Evolutionary conservation across 1,284 basidiomycete species (phyloP).

Genomic region (Ceratobasidium sp.): DNA sequence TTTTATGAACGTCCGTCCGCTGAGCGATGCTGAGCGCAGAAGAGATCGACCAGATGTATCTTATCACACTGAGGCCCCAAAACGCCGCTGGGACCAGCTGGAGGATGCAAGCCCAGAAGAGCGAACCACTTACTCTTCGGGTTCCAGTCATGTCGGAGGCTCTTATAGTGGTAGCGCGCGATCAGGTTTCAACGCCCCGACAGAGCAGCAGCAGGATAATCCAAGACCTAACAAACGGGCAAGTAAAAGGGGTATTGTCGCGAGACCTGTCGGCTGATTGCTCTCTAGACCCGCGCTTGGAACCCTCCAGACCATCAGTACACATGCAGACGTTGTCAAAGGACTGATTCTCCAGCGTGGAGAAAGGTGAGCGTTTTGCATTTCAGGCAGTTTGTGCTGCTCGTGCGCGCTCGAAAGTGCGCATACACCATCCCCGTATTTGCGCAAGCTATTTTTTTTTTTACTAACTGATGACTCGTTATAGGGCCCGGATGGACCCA

Average conservation of each 20-base stretch:
- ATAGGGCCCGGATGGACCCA: conserved; percentile 31
- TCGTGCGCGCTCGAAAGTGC: conserved; percentile 2
- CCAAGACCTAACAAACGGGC: conserved; percentile 19
- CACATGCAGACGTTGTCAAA: conserved; percentile 30
- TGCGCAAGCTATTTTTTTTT: neutral
- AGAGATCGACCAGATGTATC: neutral
- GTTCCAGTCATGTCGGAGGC: neutral
- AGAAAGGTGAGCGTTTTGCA: conserved; percentile 24
- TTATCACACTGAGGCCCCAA: neutral
- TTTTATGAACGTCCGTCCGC: conserved; percentile 6
- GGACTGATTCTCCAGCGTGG: conserved; percentile 34
- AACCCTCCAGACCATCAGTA: conserved; percentile 37
- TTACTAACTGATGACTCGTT: neutral
- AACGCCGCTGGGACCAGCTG: conserved; percentile 26
- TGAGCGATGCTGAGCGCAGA: conserved; percentile 3
- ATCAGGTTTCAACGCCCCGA: neutral
- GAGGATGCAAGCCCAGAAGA: conserved; percentile 16
- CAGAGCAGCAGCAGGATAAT: neutral
- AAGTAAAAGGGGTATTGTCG: too few species aligned
- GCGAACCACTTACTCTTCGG: neutral
- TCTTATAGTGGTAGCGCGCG: neutral
- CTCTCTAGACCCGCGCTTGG: conserved; percentile 24
- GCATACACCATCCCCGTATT: conserved; percentile 11
- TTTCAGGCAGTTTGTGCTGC: neutral
- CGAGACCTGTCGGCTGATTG: neutral